These are phyloP conservation scores for Olyra latifolia DNA, from an alignment of 176 grass and related monocot species.

Conservation along the genomic window DNA sequence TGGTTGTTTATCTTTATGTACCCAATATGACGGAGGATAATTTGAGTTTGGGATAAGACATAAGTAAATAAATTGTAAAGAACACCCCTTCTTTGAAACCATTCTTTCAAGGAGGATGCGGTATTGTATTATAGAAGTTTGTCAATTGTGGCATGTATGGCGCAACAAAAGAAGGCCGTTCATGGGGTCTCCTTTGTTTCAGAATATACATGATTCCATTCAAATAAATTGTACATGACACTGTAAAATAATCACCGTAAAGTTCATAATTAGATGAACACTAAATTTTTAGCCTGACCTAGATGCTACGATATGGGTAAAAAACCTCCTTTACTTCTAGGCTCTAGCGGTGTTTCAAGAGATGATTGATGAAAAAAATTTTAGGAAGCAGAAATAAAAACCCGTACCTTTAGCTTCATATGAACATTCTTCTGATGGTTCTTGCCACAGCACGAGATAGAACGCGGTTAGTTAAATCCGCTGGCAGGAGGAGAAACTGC, in stretches of 20 bases:
- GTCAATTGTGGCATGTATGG: neutral
- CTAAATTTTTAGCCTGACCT: neutral
- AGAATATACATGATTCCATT: constrained; percentile 24
- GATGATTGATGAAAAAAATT: neutral
- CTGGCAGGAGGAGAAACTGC: constrained; percentile 69
- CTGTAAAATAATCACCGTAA: neutral
- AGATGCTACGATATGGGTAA: constrained; percentile 13
- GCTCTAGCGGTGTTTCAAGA: neutral
- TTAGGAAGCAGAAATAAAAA: neutral
- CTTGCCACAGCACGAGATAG: constrained; percentile 81
- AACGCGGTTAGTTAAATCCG: constrained; percentile 66
- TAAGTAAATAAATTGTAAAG: too few species aligned
- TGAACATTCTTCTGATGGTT: constrained; percentile 75
- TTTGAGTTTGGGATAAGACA: too few species aligned
- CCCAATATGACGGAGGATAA: neutral
- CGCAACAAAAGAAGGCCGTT: neutral
- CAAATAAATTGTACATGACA: constrained; percentile 8
- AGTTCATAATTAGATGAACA: neutral
- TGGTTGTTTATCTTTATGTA: constrained; percentile 34
- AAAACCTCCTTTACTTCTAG: neutral
- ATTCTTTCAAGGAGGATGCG: neutral
- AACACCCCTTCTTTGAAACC: too few species aligned
- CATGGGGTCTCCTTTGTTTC: neutral
- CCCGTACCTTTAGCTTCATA: constrained; percentile 33
- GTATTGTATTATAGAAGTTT: neutral